Evolutionary conservation across 2,329 filamentous ascomycete species (phyloP).

Genomic region (Apiospora saccharicola): DNA sequence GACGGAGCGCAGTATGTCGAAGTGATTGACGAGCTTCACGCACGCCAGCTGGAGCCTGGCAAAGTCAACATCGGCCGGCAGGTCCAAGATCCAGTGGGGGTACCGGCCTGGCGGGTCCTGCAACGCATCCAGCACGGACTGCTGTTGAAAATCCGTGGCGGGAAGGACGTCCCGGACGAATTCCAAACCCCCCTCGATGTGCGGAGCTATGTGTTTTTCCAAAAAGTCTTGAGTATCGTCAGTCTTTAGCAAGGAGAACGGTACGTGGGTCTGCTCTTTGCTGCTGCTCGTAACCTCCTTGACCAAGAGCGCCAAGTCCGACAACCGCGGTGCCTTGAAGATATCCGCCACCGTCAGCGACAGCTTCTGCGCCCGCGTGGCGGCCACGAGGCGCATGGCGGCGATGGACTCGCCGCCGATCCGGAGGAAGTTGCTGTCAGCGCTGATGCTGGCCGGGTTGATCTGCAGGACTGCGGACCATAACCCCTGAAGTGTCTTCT

Average conservation of each 20-base stretch:
- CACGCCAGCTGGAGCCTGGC: neutral
- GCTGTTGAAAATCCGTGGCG: slow-evolving; percentile 24
- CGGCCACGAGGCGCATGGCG: slow-evolving; percentile 52
- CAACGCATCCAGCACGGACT: slow-evolving; percentile 20
- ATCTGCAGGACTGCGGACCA: slow-evolving; percentile 17
- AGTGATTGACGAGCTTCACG: slow-evolving; percentile 4
- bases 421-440: slow-evolving; percentile 40
- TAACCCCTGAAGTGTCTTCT: slow-evolving; percentile 17
- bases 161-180: slow-evolving; percentile 22
- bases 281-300: neutral
- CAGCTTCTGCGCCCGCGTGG: slow-evolving; percentile 22
- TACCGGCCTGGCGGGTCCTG: slow-evolving; percentile 21
- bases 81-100: slow-evolving; percentile 25
- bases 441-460: slow-evolving; percentile 4
- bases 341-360: slow-evolving; percentile 25
- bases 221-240: neutral
- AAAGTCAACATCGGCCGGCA: slow-evolving; percentile 23
- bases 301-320: neutral
- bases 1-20: slow-evolving; percentile 20
- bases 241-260: slow-evolving; percentile 18
- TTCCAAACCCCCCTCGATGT: neutral
- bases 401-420: slow-evolving; percentile 42
- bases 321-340: slow-evolving; percentile 26
- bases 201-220: neutral
- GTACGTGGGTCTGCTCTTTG: neutral